Conservation (phyloP, 2,329 filamentous ascomycete species). For the Hortaea sp. region DNA sequence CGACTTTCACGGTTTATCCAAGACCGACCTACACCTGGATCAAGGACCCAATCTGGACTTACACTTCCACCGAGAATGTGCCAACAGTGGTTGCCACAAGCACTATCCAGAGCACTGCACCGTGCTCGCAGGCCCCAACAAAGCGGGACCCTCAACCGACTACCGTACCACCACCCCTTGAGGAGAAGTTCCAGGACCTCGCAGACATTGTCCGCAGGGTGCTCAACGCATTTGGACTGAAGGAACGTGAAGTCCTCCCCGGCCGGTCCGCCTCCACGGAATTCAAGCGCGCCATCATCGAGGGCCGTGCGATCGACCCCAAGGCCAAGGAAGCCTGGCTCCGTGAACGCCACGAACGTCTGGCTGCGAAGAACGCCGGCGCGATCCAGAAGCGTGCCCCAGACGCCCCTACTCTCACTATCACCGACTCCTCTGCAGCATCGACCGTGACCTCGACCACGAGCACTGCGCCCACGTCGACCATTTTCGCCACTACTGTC, state of each 20-base stretch:
- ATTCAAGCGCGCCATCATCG: slow-evolving; percentile 15
- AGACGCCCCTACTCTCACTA: slow-evolving; percentile 24
- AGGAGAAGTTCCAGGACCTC: slow-evolving; percentile 1
- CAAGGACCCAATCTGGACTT: slow-evolving; percentile 15
- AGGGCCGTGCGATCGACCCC: slow-evolving; percentile 8
- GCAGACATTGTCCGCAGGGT: slow-evolving; percentile 20
- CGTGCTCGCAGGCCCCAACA: slow-evolving; percentile 1
- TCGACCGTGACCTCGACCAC: slow-evolving; percentile 14
- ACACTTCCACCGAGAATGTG: slow-evolving; percentile 14
- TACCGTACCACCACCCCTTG: not conserved
- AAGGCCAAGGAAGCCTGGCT: slow-evolving; percentile 12
- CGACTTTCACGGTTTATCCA: slow-evolving; percentile 12
- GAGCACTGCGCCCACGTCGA: slow-evolving; percentile 9
- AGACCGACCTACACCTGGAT: slow-evolving; percentile 11
- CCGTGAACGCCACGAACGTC: slow-evolving; percentile 12
- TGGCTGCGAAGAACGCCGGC: slow-evolving; percentile 1
- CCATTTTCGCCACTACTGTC: slow-evolving; percentile 14
- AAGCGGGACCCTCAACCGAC: slow-evolving; percentile 13
- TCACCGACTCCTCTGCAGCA: slow-evolving; percentile 20
- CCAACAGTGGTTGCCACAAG: slow-evolving; percentile 10
- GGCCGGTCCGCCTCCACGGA: slow-evolving; percentile 8
- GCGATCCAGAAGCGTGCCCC: slow-evolving; percentile 24
- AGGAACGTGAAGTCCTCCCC: slow-evolving; percentile 1
- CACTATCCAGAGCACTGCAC: slow-evolving; percentile 3
- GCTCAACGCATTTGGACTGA: slow-evolving; percentile 5